These are phyloP conservation scores for Beauveria medogensis DNA, from an alignment of 2,329 filamentous ascomycete genomes.

Conservation along the genomic window DNA sequence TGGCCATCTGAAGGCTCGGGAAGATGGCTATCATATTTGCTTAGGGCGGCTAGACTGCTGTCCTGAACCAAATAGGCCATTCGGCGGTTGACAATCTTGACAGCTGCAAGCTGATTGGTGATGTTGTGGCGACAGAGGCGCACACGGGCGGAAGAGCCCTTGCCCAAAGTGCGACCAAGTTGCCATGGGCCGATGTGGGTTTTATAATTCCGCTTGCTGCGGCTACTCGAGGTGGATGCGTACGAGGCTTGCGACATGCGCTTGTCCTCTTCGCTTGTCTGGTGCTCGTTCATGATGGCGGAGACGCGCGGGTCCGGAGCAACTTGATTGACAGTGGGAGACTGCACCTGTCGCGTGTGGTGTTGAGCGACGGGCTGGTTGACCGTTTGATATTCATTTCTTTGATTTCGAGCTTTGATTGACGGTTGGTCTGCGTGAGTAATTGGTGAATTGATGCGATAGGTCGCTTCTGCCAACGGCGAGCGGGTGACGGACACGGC, in stretches of 20 bases:
- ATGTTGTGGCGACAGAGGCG: constrained; percentile 72
- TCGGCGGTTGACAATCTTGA: constrained; percentile 89
- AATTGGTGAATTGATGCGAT: constrained; percentile 37
- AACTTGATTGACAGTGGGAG: constrained; percentile 7
- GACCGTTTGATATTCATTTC: background rate
- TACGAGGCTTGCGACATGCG: constrained; percentile 34
- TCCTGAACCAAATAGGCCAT: constrained; percentile 75
- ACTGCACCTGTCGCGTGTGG: constrained; percentile 8
- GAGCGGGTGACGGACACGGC: constrained; percentile 25
- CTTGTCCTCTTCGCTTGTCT: constrained; percentile 26
- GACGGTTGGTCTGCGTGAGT: constrained; percentile 19
- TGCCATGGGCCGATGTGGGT: constrained; percentile 91
- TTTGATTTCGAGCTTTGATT: constrained; percentile 24
- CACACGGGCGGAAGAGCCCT: constrained; percentile 83
- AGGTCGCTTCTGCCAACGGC: constrained; percentile 40
- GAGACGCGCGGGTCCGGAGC: constrained; percentile 16
- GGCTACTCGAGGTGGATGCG: constrained; percentile 31
- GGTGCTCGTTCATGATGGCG: constrained; percentile 20
- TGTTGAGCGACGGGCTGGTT: constrained; percentile 13
- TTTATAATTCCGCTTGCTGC: constrained; percentile 41
- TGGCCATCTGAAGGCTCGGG: constrained; percentile 51
- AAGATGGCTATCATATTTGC: constrained; percentile 57
- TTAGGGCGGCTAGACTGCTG: constrained; percentile 76
- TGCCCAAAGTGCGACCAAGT: constrained; percentile 79
- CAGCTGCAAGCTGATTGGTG: constrained; percentile 75